These are phyloP conservation scores for Volutella citrinella DNA, from an alignment of 2,329 filamentous ascomycete genomes.

Conservation along the genomic window DNA sequence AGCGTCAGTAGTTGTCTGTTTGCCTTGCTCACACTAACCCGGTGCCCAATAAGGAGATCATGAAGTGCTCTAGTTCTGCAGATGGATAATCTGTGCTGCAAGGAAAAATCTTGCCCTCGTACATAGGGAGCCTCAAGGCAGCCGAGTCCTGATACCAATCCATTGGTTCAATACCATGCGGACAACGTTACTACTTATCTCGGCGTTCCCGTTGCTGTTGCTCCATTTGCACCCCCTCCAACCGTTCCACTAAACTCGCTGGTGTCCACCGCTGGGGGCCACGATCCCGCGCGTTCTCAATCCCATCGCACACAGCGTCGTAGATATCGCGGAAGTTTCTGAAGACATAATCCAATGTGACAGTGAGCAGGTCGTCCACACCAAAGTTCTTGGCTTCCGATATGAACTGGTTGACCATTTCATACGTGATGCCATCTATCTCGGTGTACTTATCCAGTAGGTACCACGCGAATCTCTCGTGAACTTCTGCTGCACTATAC, in stretches of 20 bases:
- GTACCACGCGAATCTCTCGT: slow-evolving; percentile 22
- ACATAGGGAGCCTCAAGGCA: too few species aligned
- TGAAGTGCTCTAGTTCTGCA: too few species aligned
- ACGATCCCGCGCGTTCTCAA: slow-evolving; percentile 16
- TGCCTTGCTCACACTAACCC: too few species aligned
- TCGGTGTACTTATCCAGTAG: slow-evolving; percentile 22
- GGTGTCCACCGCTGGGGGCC: slow-evolving; percentile 19
- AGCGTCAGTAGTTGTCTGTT: too few species aligned
- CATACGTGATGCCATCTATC: slow-evolving; percentile 19
- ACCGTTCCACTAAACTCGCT: slow-evolving; percentile 15
- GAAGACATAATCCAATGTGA: slow-evolving; percentile 20
- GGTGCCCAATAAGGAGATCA: too few species aligned
- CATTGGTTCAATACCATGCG: too few species aligned
- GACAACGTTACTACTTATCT: slow-evolving; percentile 6
- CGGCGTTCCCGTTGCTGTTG: slow-evolving; percentile 7
- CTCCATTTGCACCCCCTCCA: slow-evolving; percentile 14
- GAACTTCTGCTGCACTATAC: slow-evolving; percentile 17
- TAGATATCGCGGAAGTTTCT: slow-evolving; percentile 20
- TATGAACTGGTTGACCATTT: slow-evolving; percentile 18
- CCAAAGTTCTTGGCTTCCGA: slow-evolving; percentile 13
- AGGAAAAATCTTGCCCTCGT: too few species aligned
- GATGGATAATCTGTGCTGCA: too few species aligned
- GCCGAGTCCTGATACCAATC: too few species aligned
- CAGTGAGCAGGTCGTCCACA: slow-evolving; percentile 19
- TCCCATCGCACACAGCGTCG: slow-evolving; percentile 15